phyloP scores from a whole-genome alignment of 78 protist species.

The Dictyostelium intermedium region DNA sequence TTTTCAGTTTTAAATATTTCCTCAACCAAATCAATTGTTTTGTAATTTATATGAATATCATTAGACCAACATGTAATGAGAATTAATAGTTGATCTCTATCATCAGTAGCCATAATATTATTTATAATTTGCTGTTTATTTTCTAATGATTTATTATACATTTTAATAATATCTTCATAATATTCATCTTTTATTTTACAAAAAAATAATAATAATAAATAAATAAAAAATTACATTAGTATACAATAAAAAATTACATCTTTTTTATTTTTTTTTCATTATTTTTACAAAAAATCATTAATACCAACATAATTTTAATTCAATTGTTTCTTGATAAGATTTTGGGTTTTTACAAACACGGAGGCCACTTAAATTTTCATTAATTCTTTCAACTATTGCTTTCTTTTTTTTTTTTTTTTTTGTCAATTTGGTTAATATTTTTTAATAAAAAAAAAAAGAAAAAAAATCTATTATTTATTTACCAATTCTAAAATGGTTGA shows the following conservation, averaged over 20 bases:
- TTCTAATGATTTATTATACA: slow-evolving; percentile 31
- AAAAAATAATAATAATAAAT: too few relatives aligned
- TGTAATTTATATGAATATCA: slow-evolving; percentile 50
- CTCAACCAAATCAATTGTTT: slow-evolving; percentile 14
- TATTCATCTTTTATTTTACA: not conserved
- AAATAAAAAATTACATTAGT: too few relatives aligned
- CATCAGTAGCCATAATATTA: not conserved
- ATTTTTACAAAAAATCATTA: too few relatives aligned
- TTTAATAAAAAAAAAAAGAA: too few relatives aligned
- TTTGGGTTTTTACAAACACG: not conserved
- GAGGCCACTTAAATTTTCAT: not conserved
- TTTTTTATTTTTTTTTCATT: not conserved
- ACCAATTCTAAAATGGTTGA: slow-evolving; percentile 24
- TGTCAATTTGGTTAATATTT: too few relatives aligned
- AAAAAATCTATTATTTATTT: not conserved
- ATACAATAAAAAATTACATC: too few relatives aligned
- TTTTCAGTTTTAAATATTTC: slow-evolving; percentile 20
- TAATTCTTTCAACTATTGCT: not conserved
- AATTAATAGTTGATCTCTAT: slow-evolving; percentile 39
- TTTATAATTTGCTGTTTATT: slow-evolving; percentile 35
- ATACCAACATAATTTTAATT: not conserved
- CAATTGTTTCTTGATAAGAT: not conserved
- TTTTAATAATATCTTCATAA: slow-evolving; percentile 23
- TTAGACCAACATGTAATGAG: slow-evolving; percentile 11
- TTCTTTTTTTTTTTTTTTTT: not conserved